phyloP scores from a whole-genome alignment of 768 basidiomycete species.

The Lactarius sp. region DNA sequence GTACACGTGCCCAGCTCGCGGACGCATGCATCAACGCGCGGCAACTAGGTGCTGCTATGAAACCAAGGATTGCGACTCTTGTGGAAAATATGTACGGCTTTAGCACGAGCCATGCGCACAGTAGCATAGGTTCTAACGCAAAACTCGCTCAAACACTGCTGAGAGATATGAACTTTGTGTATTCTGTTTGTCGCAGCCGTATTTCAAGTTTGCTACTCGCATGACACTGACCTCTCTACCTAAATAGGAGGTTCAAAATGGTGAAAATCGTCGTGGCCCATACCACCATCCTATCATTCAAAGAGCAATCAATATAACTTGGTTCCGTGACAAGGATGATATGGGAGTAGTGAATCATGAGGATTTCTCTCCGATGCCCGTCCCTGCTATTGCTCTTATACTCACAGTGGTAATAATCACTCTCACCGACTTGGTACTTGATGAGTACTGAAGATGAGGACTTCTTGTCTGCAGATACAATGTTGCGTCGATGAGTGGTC shows the following conservation, averaged over 20 bases:
- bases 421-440: not conserved
- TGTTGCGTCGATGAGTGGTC: slow-evolving; percentile 6
- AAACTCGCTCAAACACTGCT: slow-evolving; percentile 1
- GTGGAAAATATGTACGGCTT: slow-evolving; percentile 1
- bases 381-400: not conserved
- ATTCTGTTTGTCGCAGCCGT: not conserved
- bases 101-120: not conserved
- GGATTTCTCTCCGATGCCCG: slow-evolving; percentile 3
- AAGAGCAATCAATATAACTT: not conserved
- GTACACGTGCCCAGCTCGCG: not conserved
- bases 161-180: slow-evolving; percentile 12
- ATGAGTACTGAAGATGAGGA: not conserved
- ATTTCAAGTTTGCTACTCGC: not conserved
- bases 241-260: not conserved
- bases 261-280: not conserved
- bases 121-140: not conserved
- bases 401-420: not conserved
- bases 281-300: slow-evolving; percentile 13
- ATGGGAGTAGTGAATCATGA: not conserved
- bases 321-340: slow-evolving; percentile 10
- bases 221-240: not conserved
- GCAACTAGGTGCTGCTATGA: not conserved
- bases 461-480: not conserved
- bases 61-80: not conserved
- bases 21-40: not conserved